phyloP scores from a whole-genome alignment of 176 grass and related monocot species.

The Aegilops umbellulata region DNA sequence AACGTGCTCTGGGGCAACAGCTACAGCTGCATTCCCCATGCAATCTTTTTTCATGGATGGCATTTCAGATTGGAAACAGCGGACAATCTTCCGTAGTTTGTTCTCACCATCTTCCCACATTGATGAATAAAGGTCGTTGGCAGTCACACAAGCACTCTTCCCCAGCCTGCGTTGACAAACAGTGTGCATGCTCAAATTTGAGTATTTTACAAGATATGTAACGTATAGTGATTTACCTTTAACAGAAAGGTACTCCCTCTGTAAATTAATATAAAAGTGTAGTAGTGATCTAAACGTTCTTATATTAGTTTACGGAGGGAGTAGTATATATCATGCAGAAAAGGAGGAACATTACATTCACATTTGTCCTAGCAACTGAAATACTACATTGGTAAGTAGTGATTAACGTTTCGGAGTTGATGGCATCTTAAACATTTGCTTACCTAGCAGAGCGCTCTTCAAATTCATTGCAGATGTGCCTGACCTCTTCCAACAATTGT shows the following conservation, averaged over 20 bases:
- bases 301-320: too few species aligned
- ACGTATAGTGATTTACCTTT: not conserved
- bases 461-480: slow-evolving; percentile 18
- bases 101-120: slow-evolving; percentile 35
- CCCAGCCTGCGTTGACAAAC: not conserved
- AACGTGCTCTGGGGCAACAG: not conserved
- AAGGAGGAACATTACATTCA: not conserved
- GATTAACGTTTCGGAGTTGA: too few species aligned
- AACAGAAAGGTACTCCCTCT: not conserved
- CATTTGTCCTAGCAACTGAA: too few species aligned
- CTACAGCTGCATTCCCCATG: not conserved
- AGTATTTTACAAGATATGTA: not conserved
- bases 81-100: slow-evolving; percentile 30
- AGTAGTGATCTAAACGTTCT: too few species aligned
- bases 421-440: not conserved
- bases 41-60: not conserved
- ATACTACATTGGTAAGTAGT: not conserved
- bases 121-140: slow-evolving; percentile 11
- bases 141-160: not conserved
- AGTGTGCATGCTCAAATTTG: not conserved
- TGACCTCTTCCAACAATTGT: slow-evolving; percentile 27
- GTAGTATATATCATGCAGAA: not conserved
- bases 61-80: slow-evolving; percentile 1
- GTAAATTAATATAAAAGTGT: too few species aligned
- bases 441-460: slow-evolving; percentile 28